Evolutionary conservation across 257 asterid genomes (phyloP).

Genomic region (Knoxia roxburghii): DNA sequence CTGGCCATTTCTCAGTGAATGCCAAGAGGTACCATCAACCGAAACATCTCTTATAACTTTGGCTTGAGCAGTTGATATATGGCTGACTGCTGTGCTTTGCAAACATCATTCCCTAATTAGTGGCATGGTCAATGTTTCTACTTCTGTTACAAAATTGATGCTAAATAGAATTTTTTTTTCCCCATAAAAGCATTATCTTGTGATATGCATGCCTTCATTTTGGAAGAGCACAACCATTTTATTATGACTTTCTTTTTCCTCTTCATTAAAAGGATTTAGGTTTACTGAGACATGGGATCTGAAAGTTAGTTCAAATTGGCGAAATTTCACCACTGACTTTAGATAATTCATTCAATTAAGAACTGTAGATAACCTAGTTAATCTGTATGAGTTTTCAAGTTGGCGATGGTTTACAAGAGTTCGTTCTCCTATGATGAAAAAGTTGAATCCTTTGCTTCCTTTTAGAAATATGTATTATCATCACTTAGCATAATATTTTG

Average conservation of each 20-base stretch:
- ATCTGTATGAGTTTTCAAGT: background rate
- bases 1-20: background rate
- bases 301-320: too few species aligned
- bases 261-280: too few species aligned
- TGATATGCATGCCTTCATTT: background rate
- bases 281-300: too few species aligned
- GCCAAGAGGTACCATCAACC: background rate
- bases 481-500: background rate
- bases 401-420: background rate
- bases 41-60: background rate
- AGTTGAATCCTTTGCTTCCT: too few species aligned
- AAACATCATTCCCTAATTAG: background rate
- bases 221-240: too few species aligned
- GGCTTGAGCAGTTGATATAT: background rate
- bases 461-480: background rate
- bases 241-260: too few species aligned
- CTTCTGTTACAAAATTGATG: too few species aligned
- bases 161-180: too few species aligned
- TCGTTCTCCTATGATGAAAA: background rate
- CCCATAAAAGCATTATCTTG: background rate
- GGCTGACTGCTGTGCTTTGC: background rate
- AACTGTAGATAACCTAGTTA: background rate
- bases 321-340: too few species aligned
- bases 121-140: background rate
- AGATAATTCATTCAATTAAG: background rate